phyloP scores from a whole-genome alignment of 768 basidiomycete species.

The Rhizopogon vulgaris region DNA sequence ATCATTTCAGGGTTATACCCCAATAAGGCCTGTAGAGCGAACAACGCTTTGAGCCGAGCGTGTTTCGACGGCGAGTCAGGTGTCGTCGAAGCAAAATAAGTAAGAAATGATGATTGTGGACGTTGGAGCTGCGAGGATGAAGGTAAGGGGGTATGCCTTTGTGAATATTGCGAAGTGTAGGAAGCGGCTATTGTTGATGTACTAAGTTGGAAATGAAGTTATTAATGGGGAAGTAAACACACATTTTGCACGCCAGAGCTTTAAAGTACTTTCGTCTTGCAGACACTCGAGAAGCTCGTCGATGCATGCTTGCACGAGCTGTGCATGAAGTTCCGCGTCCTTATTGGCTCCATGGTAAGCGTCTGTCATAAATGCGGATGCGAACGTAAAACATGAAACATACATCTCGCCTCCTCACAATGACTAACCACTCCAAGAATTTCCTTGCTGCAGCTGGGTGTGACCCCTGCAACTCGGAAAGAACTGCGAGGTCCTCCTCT shows the following conservation, averaged over 20 bases:
- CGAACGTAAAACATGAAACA: conserved; percentile 10
- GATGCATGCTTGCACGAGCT: conserved; percentile 53
- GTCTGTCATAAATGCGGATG: not conserved
- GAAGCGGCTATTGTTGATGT: conserved; percentile 37
- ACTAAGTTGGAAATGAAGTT: not conserved
- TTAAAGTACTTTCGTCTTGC: conserved; percentile 44
- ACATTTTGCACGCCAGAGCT: conserved; percentile 74
- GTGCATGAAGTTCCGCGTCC: conserved; percentile 60
- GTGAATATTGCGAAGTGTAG: conserved; percentile 35
- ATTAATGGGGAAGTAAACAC: conserved; percentile 1
- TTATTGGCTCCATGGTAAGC: conserved; percentile 16
- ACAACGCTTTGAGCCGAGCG: conserved; percentile 63
- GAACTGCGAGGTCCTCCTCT: conserved; percentile 22
- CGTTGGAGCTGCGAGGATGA: not conserved
- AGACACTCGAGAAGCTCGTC: conserved; percentile 45
- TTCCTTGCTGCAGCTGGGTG: conserved; percentile 45
- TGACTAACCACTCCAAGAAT: conserved; percentile 77
- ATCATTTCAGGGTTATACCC: conserved; percentile 12
- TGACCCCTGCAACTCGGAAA: conserved; percentile 19
- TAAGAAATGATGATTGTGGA: conserved; percentile 30
- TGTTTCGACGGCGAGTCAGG: conserved; percentile 74
- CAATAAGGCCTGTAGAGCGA: conserved; percentile 57
- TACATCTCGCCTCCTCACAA: conserved; percentile 61
- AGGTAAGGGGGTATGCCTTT: not conserved
- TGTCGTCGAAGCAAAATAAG: conserved; percentile 79